Percentiles rank a stretch among this genome's conserved stretches.
Conservation (phyloP, 2,329 filamentous ascomycete genomes). For the Aureobasidium vineae region DNA sequence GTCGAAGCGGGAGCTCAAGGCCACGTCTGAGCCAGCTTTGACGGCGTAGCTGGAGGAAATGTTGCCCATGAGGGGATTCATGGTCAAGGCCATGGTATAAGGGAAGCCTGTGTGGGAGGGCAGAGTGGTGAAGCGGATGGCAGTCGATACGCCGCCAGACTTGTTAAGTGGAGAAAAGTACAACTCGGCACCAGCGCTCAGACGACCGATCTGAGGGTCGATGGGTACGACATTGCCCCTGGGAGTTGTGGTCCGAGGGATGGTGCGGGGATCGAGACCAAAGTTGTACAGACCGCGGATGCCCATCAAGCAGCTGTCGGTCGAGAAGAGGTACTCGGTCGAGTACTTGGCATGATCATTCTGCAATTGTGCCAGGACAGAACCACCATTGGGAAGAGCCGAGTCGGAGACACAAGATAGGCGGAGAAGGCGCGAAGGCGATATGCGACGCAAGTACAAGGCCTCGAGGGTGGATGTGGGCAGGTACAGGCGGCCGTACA, state of each 20-base stretch:
- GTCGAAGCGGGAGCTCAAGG: conserved; percentile 85
- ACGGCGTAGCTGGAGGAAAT: conserved; percentile 90
- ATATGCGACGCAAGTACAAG: conserved; percentile 74
- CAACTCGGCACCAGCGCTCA: conserved; percentile 87
- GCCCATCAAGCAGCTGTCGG: conserved; percentile 85
- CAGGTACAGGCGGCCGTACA: conserved; percentile 78
- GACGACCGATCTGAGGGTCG: conserved; percentile 71
- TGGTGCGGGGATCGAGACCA: conserved; percentile 62
- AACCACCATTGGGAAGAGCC: conserved; percentile 70
- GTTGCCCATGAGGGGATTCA: conserved; percentile 93
- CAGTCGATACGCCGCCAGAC: conserved; percentile 85
- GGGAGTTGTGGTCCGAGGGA: conserved; percentile 33
- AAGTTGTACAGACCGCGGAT: conserved; percentile 93
- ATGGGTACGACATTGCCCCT: conserved; percentile 29
- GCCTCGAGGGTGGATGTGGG: conserved; percentile 85
- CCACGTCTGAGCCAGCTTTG: conserved; percentile 76
- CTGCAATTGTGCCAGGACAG: conserved; percentile 68
- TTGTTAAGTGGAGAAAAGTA: conserved; percentile 97
- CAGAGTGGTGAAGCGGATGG: conserved; percentile 83
- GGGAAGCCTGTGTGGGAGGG: conserved; percentile 79
- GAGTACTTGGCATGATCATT: conserved; percentile 86
- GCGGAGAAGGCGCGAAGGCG: conserved; percentile 73
- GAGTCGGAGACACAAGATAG: conserved; percentile 75
- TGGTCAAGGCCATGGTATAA: conserved; percentile 85
- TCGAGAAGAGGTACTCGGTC: conserved; percentile 86